phyloP scores from a whole-genome alignment of 2,329 filamentous ascomycete genomes.

The Penicillium concentricum region DNA sequence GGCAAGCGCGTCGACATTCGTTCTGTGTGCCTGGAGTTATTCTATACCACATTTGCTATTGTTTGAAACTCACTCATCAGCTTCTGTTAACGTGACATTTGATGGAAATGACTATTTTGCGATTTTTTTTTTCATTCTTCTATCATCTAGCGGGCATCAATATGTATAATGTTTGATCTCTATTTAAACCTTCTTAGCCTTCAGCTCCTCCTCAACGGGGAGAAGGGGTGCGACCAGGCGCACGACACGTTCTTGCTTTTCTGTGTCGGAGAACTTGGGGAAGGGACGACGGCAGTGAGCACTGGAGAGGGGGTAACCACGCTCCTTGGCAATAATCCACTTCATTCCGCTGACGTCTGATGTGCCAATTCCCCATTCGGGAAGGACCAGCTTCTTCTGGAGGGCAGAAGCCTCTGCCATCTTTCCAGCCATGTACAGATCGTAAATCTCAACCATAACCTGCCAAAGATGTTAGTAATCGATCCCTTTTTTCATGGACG shows the following conservation, averaged over 20 bases:
- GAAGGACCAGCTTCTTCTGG: conserved; percentile 53
- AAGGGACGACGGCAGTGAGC: conserved; percentile 57
- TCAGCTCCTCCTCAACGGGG: neutral
- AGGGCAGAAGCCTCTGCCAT: conserved; percentile 49
- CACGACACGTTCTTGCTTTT: neutral
- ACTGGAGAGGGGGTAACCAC: conserved; percentile 53
- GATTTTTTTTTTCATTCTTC: neutral
- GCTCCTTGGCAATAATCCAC: conserved; percentile 56
- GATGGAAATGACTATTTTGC: neutral
- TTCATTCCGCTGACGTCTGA: conserved; percentile 62
- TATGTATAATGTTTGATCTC: neutral
- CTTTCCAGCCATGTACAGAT: conserved; percentile 51
- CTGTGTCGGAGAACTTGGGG: conserved; percentile 46
- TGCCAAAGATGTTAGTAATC: neutral
- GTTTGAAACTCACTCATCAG: neutral
- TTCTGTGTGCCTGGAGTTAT: neutral
- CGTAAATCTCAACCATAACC: conserved; percentile 50
- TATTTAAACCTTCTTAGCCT: neutral
- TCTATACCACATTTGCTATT: neutral
- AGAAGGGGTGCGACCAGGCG: neutral
- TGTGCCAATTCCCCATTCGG: conserved; percentile 58
- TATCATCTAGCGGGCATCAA: neutral
- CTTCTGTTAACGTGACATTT: neutral
- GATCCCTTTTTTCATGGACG: conserved; percentile 13
- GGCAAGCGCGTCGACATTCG: conserved; percentile 7